These are phyloP conservation scores for Diaporthe vexans DNA, from an alignment of 2,329 filamentous ascomycete genomes.

Conservation along the genomic window DNA sequence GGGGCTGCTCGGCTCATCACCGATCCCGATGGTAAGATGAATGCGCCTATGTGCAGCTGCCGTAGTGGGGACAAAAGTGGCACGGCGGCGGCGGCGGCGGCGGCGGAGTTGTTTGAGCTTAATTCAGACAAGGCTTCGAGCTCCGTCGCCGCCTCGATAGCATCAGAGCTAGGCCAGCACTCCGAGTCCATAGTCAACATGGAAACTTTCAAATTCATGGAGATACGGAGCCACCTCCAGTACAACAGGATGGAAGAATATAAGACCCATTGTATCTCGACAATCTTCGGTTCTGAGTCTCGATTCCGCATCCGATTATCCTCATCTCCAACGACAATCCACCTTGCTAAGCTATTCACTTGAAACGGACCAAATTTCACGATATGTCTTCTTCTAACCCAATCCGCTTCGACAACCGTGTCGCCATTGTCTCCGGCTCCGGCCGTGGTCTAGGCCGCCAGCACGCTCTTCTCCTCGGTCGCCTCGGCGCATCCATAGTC, in stretches of 20 bases:
- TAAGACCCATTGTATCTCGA: neutral
- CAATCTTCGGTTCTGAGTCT: neutral
- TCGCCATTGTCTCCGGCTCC: slow-evolving; percentile 10
- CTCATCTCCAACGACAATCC: neutral
- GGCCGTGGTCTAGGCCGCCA: neutral
- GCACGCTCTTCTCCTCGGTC: neutral
- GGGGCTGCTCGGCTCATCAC: no score
- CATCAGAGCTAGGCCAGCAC: no score
- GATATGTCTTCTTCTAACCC: neutral
- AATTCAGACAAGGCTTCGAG: no score
- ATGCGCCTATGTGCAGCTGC: no score
- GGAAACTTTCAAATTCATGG: no score
- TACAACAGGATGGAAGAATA: neutral
- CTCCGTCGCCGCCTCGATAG: no score
- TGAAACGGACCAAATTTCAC: neutral
- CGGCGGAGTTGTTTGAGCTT: no score
- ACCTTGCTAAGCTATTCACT: neutral
- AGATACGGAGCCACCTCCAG: no score
- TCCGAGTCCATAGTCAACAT: no score
- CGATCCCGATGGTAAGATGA: no score
- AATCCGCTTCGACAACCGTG: neutral
- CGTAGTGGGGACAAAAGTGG: no score
- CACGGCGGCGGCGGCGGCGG: no score
- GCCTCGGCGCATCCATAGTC: neutral
- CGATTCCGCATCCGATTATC: neutral